Percentiles rank a stretch among this genome's conserved stretches.
These are phyloP conservation scores for Candida sphagnicola DNA, from an alignment of 805 yeast species.

Conservation along the genomic window DNA sequence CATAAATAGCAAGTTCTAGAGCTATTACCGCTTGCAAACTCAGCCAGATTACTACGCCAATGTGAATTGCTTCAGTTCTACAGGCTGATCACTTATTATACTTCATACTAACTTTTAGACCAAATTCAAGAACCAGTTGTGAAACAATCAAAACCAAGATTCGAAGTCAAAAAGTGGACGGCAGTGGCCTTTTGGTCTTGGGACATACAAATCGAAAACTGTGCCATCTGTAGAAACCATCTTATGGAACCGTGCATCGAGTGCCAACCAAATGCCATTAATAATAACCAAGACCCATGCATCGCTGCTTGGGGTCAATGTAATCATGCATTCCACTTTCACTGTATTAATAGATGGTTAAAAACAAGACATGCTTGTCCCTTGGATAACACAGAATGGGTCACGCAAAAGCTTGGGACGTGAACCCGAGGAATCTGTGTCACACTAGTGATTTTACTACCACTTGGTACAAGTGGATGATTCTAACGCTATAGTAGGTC, in stretches of 20 bases:
- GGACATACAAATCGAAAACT: constrained; percentile 87
- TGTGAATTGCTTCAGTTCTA: neutral
- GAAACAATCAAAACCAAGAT: constrained; percentile 50
- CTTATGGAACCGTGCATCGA: constrained; percentile 98
- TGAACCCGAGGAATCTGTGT: too few relatives aligned
- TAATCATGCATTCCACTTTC: constrained; percentile 97
- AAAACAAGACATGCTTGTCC: constrained; percentile 96
- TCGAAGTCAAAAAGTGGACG: constrained; percentile 96
- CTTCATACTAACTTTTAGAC: neutral
- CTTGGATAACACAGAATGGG: constrained; percentile 90
- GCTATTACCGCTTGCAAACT: too few relatives aligned
- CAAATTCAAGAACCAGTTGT: neutral
- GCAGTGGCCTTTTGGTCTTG: constrained; percentile 99
- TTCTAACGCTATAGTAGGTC: too few relatives aligned
- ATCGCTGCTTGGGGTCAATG: constrained; percentile 97
- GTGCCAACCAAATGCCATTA: constrained; percentile 81
- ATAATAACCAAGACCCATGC: constrained; percentile 65
- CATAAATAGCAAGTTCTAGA: too few relatives aligned
- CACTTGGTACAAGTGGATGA: too few relatives aligned
- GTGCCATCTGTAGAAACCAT: constrained; percentile 98
- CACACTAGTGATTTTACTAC: too few relatives aligned
- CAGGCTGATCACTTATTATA: neutral
- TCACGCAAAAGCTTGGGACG: constrained; percentile 63
- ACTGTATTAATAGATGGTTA: constrained; percentile 94
- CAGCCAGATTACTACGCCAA: neutral